A percentile compares a stretch with the other conserved stretches of the same genome.
Conservation (phyloP, 2,329 filamentous ascomycete genomes). For the Venturia nashicola region DNA sequence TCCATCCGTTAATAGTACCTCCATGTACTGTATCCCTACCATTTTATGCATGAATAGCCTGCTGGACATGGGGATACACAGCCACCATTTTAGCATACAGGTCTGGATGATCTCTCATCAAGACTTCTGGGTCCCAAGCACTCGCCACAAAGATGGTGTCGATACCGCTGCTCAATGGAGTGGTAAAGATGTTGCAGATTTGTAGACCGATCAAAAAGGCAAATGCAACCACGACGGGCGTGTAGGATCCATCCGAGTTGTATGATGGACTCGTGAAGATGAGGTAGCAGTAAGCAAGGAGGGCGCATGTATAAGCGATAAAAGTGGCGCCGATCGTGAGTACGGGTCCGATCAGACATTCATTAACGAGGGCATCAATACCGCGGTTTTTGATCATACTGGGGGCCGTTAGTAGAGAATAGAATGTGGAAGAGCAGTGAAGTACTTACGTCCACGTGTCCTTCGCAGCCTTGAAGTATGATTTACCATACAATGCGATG, state of each 20-base stretch:
- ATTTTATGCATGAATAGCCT: constrained; percentile 50
- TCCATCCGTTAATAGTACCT: not conserved
- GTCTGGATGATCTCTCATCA: constrained; percentile 71
- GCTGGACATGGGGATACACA: constrained; percentile 74
- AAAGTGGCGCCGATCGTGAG: constrained; percentile 69
- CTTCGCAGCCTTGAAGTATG: constrained; percentile 77
- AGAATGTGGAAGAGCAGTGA: not conserved
- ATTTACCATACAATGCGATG: constrained; percentile 84
- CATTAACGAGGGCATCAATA: constrained; percentile 79
- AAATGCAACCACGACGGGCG: constrained; percentile 69
- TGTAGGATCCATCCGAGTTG: constrained; percentile 56
- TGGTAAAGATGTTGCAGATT: constrained; percentile 80
- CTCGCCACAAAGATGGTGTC: constrained; percentile 83
- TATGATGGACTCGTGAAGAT: constrained; percentile 69
- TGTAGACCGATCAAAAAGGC: constrained; percentile 84
- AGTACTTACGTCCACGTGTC: constrained; percentile 61
- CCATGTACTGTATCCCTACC: not conserved
- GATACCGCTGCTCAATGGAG: constrained; percentile 75
- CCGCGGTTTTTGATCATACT: constrained; percentile 82
- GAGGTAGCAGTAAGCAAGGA: constrained; percentile 80
- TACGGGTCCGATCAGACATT: constrained; percentile 56
- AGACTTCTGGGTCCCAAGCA: constrained; percentile 55
- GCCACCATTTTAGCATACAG: constrained; percentile 67
- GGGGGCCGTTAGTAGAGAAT: not conserved
- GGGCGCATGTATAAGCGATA: constrained; percentile 68